Percentiles rank a stretch among this genome's conserved stretches.
Evolutionary conservation across 2,329 filamentous ascomycete species (phyloP).

Genomic region (Davidsoniella virescens): DNA sequence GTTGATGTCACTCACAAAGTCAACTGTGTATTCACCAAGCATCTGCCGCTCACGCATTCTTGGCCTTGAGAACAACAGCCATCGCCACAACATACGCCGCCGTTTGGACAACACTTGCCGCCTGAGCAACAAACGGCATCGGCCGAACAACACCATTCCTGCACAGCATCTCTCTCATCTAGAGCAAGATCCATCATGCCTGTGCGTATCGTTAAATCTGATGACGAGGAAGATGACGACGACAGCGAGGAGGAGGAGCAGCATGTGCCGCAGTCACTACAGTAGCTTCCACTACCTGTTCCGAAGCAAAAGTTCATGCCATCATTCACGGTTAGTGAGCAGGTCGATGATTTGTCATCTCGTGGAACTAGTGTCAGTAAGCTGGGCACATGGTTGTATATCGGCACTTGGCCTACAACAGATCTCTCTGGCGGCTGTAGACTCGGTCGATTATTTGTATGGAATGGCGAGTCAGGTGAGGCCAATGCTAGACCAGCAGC

Average conservation of each 20-base stretch:
- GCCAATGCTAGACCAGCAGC: not conserved
- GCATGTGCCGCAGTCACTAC: constrained; percentile 12
- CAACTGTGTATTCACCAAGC: constrained; percentile 1
- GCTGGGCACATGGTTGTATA: not conserved
- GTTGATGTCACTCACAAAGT: not conserved
- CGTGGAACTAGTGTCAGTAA: not conserved
- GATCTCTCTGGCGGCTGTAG: not conserved
- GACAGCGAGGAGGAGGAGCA: constrained; percentile 3
- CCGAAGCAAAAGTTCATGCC: constrained; percentile 13
- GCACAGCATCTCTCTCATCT: not conserved
- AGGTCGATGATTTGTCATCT: not conserved
- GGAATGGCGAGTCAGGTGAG: not conserved
- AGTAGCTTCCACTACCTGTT: constrained; percentile 6
- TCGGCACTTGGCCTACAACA: not conserved
- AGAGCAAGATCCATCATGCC: not conserved
- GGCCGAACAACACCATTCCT: constrained; percentile 11
- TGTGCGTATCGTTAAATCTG: not conserved
- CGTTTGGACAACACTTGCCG: constrained; percentile 10
- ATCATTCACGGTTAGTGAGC: not conserved
- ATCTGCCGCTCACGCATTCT: constrained; percentile 10
- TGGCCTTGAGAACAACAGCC: constrained; percentile 11
- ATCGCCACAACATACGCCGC: constrained; percentile 11
- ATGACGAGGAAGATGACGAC: not conserved
- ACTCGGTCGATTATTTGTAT: not conserved
- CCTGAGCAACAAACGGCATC: constrained; percentile 12